phyloP scores from a whole-genome alignment of 306 rosid genomes.

The Quercus mongolica region DNA sequence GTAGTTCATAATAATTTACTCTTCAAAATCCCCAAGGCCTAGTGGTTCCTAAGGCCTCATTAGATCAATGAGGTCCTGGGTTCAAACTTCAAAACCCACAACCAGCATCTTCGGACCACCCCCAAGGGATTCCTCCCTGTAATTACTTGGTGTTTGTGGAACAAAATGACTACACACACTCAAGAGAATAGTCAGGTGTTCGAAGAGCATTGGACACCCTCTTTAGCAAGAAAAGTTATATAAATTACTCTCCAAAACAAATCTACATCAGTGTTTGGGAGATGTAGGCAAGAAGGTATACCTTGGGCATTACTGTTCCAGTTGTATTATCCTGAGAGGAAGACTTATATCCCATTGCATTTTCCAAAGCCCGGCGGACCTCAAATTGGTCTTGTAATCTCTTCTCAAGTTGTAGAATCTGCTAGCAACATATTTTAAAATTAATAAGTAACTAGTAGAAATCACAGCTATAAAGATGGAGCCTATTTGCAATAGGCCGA shows the following conservation, averaged over 20 bases:
- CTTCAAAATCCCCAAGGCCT: neutral
- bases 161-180: too few species aligned
- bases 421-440: conserved; percentile 17
- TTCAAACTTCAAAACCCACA: too few species aligned
- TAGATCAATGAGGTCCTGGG: too few species aligned
- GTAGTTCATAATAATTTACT: neutral
- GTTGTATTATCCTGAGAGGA: conserved; percentile 44
- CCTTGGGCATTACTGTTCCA: conserved; percentile 60
- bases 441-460: neutral
- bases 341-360: conserved; percentile 62
- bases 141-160: too few species aligned
- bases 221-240: too few species aligned
- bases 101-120: too few species aligned
- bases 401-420: conserved; percentile 86
- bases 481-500: conserved; percentile 1
- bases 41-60: too few species aligned
- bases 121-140: too few species aligned
- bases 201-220: too few species aligned
- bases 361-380: conserved; percentile 76
- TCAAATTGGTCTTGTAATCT: conserved; percentile 80
- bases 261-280: neutral
- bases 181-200: too few species aligned
- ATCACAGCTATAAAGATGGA: conserved; percentile 3
- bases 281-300: conserved; percentile 26
- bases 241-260: neutral